These are phyloP conservation scores for Panaeolus papilionaceus DNA, from an alignment of 768 basidiomycete species.

Conservation along the genomic window DNA sequence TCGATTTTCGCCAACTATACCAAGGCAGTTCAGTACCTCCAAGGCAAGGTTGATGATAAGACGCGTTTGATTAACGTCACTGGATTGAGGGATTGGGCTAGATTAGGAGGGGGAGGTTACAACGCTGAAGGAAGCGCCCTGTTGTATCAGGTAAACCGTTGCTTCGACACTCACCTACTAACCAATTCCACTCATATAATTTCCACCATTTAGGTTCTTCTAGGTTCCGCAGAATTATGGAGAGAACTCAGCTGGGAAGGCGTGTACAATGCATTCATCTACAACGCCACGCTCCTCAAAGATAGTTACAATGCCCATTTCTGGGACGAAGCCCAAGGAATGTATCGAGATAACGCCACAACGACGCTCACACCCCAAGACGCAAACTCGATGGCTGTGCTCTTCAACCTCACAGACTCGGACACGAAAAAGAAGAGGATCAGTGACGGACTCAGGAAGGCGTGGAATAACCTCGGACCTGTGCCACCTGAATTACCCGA, in stretches of 20 bases:
- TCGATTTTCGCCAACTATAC: conserved; percentile 62
- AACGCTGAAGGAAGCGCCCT: conserved; percentile 65
- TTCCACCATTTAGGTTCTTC: conserved; percentile 46
- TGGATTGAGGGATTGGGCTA: conserved; percentile 62
- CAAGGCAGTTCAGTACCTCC: conserved; percentile 58
- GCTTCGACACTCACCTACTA: not conserved
- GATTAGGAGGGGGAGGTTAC: conserved; percentile 59
- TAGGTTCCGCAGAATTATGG: conserved; percentile 53
- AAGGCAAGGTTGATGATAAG: conserved; percentile 50
- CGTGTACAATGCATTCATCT: conserved; percentile 43
- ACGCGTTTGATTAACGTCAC: conserved; percentile 62
- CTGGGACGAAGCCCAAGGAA: conserved; percentile 52
- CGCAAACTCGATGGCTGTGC: conserved; percentile 60
- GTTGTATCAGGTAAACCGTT: conserved; percentile 46
- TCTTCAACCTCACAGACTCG: conserved; percentile 56
- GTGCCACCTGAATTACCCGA: conserved; percentile 63
- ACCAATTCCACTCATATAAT: not conserved
- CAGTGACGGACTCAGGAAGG: conserved; percentile 52
- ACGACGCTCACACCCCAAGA: conserved; percentile 62
- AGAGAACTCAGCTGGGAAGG: conserved; percentile 39
- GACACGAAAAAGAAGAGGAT: conserved; percentile 44
- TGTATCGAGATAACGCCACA: conserved; percentile 62
- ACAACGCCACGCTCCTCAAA: conserved; percentile 57
- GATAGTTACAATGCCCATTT: conserved; percentile 54
- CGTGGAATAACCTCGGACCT: conserved; percentile 60